Evolutionary conservation across 2,329 filamentous ascomycete species (phyloP).

Genomic region (Xylariaceae sp.): DNA sequence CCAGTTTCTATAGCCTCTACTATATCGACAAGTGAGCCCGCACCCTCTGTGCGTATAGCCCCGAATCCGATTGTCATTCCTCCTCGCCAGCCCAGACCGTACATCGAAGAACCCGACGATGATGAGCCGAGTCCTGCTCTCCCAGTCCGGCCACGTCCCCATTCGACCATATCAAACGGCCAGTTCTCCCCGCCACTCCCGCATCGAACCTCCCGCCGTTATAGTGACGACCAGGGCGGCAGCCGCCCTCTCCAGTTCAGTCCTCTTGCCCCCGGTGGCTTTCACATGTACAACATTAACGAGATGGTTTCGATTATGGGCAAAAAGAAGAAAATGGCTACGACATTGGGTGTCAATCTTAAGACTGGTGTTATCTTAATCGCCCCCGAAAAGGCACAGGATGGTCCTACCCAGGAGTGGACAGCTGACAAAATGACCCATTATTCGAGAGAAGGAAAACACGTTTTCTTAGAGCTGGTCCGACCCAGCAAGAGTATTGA

Average conservation of each 20-base stretch:
- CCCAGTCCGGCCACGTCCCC: slow-evolving; percentile 33
- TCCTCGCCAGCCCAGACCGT: slow-evolving; percentile 52
- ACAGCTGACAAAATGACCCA: slow-evolving; percentile 91
- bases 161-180: slow-evolving; percentile 25
- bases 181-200: slow-evolving; percentile 27
- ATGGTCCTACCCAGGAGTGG: slow-evolving; percentile 88
- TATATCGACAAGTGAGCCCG: slow-evolving; percentile 41
- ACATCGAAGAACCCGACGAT: slow-evolving; percentile 61
- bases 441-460: slow-evolving; percentile 96
- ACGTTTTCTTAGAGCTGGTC: slow-evolving; percentile 91
- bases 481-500: slow-evolving; percentile 91
- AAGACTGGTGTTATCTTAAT: slow-evolving; percentile 85
- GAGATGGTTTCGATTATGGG: slow-evolving; percentile 97
- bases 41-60: slow-evolving; percentile 34
- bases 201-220: slow-evolving; percentile 34
- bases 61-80: slow-evolving; percentile 48
- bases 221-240: slow-evolving; percentile 11
- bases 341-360: slow-evolving; percentile 90
- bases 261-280: slow-evolving; percentile 66
- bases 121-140: slow-evolving; percentile 50
- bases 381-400: slow-evolving; percentile 74
- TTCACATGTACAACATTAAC: slow-evolving; percentile 93
- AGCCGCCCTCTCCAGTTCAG: slow-evolving; percentile 31
- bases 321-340: slow-evolving; percentile 96
- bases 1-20: slow-evolving; percentile 26